A percentile compares a stretch with the other conserved stretches of the same genome.
phyloP scores from a whole-genome alignment of 106 monocot species.

The Phalaenopsis equestris region DNA sequence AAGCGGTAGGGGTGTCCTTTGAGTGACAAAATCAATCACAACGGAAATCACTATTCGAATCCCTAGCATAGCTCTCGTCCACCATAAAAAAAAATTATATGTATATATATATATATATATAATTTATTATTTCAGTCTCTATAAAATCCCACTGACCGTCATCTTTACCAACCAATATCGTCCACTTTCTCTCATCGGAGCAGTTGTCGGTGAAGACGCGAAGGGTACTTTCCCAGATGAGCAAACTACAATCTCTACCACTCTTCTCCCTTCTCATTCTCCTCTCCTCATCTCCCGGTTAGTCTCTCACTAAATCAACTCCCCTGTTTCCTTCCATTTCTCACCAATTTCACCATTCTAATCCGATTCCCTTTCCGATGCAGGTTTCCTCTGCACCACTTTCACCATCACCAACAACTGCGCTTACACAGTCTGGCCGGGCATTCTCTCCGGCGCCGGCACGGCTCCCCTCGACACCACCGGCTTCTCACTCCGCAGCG shows the following conservation, averaged over 20 bases:
- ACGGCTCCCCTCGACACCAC: constrained; percentile 34
- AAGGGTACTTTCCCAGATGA: not conserved
- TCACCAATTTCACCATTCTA: not conserved
- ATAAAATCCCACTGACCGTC: no score
- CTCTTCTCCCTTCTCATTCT: constrained; percentile 1
- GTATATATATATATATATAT: no score
- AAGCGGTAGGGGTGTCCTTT: no score
- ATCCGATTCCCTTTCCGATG: not conserved
- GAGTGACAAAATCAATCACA: no score
- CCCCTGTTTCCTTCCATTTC: not conserved
- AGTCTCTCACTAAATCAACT: not conserved
- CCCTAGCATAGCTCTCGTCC: no score
- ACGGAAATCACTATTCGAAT: no score
- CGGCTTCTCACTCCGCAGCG: constrained; percentile 33
- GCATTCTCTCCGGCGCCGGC: constrained; percentile 69
- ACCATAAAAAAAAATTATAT: no score
- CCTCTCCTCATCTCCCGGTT: not conserved
- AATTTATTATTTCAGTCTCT: no score
- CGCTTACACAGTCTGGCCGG: constrained; percentile 83
- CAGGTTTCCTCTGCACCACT: constrained; percentile 30
- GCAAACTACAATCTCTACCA: not conserved
- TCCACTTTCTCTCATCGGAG: no score
- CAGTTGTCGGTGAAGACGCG: no score
- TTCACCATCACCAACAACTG: constrained; percentile 89
- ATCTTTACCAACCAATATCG: no score